phyloP scores from a whole-genome alignment of 2,329 filamentous ascomycete genomes.

The Colletotrichum phormii region DNA sequence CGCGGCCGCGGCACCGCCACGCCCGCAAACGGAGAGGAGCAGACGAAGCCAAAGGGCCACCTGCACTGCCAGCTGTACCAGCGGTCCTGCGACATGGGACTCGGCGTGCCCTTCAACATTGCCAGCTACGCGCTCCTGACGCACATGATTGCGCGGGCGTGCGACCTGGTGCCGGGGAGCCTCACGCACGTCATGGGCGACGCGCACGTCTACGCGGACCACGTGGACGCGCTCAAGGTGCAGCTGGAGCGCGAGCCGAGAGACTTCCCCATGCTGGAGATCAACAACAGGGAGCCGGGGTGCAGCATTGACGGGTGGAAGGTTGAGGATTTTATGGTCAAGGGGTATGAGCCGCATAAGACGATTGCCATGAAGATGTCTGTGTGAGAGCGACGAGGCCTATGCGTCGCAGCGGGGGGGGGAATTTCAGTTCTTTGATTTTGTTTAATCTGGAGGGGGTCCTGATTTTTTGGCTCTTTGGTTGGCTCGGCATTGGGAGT shows the following conservation, averaged over 20 bases:
- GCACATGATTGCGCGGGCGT: constrained; percentile 93
- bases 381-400: constrained; percentile 62
- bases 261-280: constrained; percentile 82
- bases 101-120: constrained; percentile 98
- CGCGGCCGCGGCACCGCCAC: constrained; percentile 43
- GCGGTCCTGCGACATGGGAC: constrained; percentile 94
- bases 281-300: constrained; percentile 71
- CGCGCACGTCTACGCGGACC: constrained; percentile 95
- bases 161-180: constrained; percentile 84
- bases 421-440: too few species aligned
- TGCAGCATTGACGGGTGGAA: constrained; percentile 92
- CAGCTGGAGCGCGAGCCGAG: constrained; percentile 86
- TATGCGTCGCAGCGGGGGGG: constrained; percentile 1
- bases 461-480: constrained; percentile 2
- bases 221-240: constrained; percentile 85
- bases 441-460: too few species aligned
- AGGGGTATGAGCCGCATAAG: constrained; percentile 92
- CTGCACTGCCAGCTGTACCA: constrained; percentile 94
- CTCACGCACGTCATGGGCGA: constrained; percentile 98
- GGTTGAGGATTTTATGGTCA: constrained; percentile 86
- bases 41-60: constrained; percentile 66
- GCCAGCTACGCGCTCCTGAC: constrained; percentile 93
- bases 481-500: constrained; percentile 13
- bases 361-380: constrained; percentile 99
- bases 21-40: constrained; percentile 33